Base-by-base conservation (phyloP, 139 green algal genomes). In the Chlorella sp. region DNA sequence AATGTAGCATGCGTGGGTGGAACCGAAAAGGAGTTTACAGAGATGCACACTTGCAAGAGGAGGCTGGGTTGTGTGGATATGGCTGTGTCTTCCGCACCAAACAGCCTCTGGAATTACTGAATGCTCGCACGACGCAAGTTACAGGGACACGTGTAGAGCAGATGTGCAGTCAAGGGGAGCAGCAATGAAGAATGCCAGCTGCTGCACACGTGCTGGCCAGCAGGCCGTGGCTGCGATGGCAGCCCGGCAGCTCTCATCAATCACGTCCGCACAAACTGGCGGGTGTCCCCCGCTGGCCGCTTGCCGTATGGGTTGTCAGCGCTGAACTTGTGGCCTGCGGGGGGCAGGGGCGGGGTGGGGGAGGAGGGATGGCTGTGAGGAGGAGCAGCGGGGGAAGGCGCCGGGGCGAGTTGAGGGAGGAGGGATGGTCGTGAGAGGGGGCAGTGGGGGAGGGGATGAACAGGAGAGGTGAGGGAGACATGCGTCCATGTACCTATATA, bases 241-340 rank as follows among this genome's bases (percentile, higher is more conserved):
- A n/a, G n/a, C n/a, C n/a, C 30, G 16, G 42, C 42, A 68, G 42
- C 5, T 40, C 75, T 5, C 37, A 26, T 24, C 22, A 22, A 32
- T 94, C 83, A 96, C 3, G 89, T 91, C 19, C 93, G 88, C 42
- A 91, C 90, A 86, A 98, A 97, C 86, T 99, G 97, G 28, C 96
- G 93, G 39, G 92, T 97, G 92, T 99, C 96, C 0, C 91, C 93
- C 32, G 39, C 84, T 9, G 80, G 77, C 18, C 91, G 91, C 81
- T 95, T 95, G 40, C 97, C 97, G 83, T 99, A 97, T 2, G 97
- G 97, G 90, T 99, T 99, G 21, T 86, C 88, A 2, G 95, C 95
- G 85, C 93, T 97, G 93, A 99, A 99, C 28, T 89, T 89, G 90
- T 99, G 97, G 0, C 96, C 97, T 32, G 91, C 24, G 34, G 15